Percentiles rank a stretch among this genome's conserved stretches.
phyloP scores from a whole-genome alignment of 73 alveolate genomes.

The Diophrys appendiculata region DNA sequence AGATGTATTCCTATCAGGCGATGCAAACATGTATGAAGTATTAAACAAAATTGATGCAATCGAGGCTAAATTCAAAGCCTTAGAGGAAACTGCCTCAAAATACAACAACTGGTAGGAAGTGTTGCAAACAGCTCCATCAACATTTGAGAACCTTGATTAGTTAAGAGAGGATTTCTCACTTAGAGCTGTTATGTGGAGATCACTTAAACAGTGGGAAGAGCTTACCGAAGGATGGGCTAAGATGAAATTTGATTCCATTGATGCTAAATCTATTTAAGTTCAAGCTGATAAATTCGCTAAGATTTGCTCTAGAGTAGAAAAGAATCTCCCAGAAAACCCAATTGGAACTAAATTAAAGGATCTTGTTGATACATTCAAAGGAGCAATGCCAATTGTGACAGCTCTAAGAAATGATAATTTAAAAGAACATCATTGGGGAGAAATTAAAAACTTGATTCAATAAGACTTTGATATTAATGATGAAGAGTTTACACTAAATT shows the following conservation, averaged over 20 bases:
- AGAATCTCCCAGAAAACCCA: constrained; percentile 74
- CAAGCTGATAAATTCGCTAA: constrained; percentile 75
- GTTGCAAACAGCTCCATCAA: constrained; percentile 53
- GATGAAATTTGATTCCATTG: constrained; percentile 47
- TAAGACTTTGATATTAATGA: constrained; percentile 74
- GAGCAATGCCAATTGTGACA: constrained; percentile 86
- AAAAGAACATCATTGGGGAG: constrained; percentile 78
- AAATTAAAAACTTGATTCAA: constrained; percentile 74
- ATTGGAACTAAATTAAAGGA: constrained; percentile 65
- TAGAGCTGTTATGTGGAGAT: constrained; percentile 79
- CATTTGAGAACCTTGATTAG: constrained; percentile 70
- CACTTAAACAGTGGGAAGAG: constrained; percentile 83
- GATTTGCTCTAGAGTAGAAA: constrained; percentile 72
- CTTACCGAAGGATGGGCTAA: constrained; percentile 64
- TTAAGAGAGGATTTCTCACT: constrained; percentile 64
- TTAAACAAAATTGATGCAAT: constrained; percentile 21
- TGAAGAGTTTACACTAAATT: constrained; percentile 69
- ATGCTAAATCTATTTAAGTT: constrained; percentile 70
- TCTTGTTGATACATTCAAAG: constrained; percentile 78
- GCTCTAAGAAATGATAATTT: constrained; percentile 78
- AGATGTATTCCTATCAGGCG: constrained; percentile 41
- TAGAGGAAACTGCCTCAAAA: constrained; percentile 20
- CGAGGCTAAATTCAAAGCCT: constrained; percentile 36
- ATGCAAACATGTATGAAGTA: constrained; percentile 42
- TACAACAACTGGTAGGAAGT: constrained; percentile 53